These are phyloP conservation scores for Elsinoe necatrix DNA, from an alignment of 2,329 filamentous ascomycete genomes.

Conservation along the genomic window DNA sequence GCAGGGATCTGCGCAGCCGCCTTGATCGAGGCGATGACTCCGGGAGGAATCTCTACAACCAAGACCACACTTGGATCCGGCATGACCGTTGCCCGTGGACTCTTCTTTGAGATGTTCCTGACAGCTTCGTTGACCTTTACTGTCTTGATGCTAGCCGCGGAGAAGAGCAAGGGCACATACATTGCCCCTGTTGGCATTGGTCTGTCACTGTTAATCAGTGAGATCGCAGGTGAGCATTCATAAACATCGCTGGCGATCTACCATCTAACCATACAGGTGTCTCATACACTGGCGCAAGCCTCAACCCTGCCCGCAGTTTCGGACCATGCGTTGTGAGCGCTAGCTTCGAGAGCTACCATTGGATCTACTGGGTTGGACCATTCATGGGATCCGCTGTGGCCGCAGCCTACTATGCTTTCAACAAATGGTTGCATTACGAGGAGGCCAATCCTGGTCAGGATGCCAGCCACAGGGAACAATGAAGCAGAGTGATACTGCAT, in stretches of 20 bases:
- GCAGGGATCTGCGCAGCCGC: slow-evolving; percentile 27
- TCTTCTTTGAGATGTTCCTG: slow-evolving; percentile 31
- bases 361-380: slow-evolving; percentile 26
- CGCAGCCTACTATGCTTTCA: slow-evolving; percentile 24
- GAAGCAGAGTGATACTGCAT: neutral
- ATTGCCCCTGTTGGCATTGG: slow-evolving; percentile 22
- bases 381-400: slow-evolving; percentile 21
- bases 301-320: slow-evolving; percentile 30
- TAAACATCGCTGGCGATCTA: neutral
- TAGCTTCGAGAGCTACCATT: slow-evolving; percentile 26
- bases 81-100: slow-evolving; percentile 24
- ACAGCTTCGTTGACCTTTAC: slow-evolving; percentile 27
- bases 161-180: slow-evolving; percentile 30
- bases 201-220: slow-evolving; percentile 23
- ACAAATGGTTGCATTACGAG: slow-evolving; percentile 26
- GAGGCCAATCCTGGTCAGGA: slow-evolving; percentile 27
- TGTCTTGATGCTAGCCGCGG: slow-evolving; percentile 30
- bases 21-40: slow-evolving; percentile 25
- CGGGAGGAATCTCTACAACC: slow-evolving; percentile 23
- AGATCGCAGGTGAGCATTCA: slow-evolving; percentile 18
- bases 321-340: slow-evolving; percentile 27
- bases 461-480: neutral
- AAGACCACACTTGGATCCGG: slow-evolving; percentile 26
- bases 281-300: slow-evolving; percentile 28
- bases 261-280: slow-evolving; percentile 19